These are phyloP conservation scores for Penicillium sclerotigenum DNA, from an alignment of 2,329 filamentous ascomycete species.

Conservation along the genomic window DNA sequence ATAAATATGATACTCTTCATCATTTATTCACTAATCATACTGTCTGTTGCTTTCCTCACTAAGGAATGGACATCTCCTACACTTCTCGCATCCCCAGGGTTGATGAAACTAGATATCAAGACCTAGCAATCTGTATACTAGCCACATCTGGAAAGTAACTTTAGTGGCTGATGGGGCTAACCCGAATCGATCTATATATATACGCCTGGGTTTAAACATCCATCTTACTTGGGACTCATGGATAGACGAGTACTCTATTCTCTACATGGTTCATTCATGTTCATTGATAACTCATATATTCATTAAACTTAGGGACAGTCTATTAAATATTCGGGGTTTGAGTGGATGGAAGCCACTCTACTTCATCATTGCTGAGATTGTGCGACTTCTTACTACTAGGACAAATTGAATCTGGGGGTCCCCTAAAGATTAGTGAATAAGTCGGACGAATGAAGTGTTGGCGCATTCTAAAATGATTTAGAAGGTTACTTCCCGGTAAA, in stretches of 20 bases:
- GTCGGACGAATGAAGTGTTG: neutral
- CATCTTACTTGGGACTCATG: neutral
- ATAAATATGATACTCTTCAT: neutral
- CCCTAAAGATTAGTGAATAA: neutral
- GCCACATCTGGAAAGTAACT: neutral
- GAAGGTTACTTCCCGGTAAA: neutral
- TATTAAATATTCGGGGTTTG: neutral
- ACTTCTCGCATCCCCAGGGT: neutral
- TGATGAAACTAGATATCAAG: neutral
- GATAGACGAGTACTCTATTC: neutral
- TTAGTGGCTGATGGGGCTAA: neutral
- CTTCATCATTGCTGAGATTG: neutral
- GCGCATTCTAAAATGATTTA: neutral
- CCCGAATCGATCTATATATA: neutral
- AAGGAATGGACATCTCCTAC: neutral
- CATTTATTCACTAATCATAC: neutral
- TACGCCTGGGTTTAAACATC: neutral
- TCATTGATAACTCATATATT: no score
- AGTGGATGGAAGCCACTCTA: neutral
- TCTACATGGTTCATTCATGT: neutral
- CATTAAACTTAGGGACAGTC: neutral
- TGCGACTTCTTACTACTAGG: neutral
- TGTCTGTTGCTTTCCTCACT: neutral
- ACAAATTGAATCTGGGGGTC: neutral
- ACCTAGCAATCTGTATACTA: neutral